Evolutionary conservation across 1,139 yeast genomes (phyloP), one percentile per base, ranked within the genome.

Genomic region (Yamadazyma oceani): DNA sequence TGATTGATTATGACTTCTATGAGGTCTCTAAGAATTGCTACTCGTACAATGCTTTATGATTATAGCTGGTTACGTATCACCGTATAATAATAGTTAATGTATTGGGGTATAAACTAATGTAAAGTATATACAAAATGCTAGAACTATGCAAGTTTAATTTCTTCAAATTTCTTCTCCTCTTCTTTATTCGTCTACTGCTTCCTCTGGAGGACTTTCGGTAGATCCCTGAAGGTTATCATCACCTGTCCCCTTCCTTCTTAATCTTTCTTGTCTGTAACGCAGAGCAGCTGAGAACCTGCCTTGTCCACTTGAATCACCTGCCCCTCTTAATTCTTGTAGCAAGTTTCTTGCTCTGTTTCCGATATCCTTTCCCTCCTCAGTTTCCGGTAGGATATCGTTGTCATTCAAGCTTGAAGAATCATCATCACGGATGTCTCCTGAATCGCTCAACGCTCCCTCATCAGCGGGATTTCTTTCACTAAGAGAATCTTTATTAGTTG

Each of bases 271-370:
- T 47, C 76, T 54, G 40, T 62, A 66, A 42, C 58, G 62, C 37
- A 62, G 67, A 11, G 74, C 71, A 3, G 72, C 61, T 13, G 64
- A 55, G 11, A 53, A 41, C 5, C 53, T 38, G 1, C 48, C n/a
- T 6, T 34, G 13, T 3, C 24, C 17, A 2, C 36, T 39, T 23
- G 39, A 43, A 12, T 59, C 65, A 23, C 53, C 53, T 3, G 57
- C 61, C 9, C 76, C 73, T 44, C 86, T 62, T 26, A 82, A 64
- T 46, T 80, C 85, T 45, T 73, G 75, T 22, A 82, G 65, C 43
- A 82, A 65, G 45, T 68, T 73, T 48, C 85, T 64, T 0, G 88
- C 88, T 40, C 88, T 66, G 4, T 71, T 69, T 3, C 81, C 82
- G 17, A 79, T 69, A 48, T 77, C 81, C 27, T 58, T 71, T 4